Base-by-base conservation (phyloP, 805 yeast genomes). In the Barnettozyma sucrosica region DNA sequence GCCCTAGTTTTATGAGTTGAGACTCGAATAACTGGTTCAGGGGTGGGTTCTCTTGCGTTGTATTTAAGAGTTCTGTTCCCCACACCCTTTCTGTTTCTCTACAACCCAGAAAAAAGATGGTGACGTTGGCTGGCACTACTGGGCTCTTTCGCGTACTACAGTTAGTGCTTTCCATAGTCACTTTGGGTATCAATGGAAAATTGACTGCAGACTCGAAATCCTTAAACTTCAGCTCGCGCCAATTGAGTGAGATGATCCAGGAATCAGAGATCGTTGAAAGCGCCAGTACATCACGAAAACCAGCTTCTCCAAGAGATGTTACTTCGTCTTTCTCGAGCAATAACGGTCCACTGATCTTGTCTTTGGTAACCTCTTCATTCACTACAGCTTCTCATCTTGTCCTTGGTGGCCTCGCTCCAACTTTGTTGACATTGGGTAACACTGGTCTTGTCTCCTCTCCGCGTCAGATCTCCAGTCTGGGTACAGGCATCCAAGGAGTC, bases 401-500 rank as follows among this genome's bases (percentile, higher is more conserved):
- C 7, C 33, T 28, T 3, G 18, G 37, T 5, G 23, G 26, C 3
- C 11, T 46, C 4, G 30, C 33, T 7, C 49, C 49, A 6, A 28
- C 10, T 16, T 19, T 46, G 28, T 30, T 46, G 20, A 28, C 49
- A n/a, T 8, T 46, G 18, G 48, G 39, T 7, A 47, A 49, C 40
- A 6, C 34, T 16, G 53, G 54, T 47, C 32, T 51, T 5, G 37
- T 51, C 7, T 42, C 55, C 11, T 23, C 30, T 0, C 42, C 48
- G n/a, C 32, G 43, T 9, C 25, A 38, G 13, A 26, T 33, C 10
- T n/a, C n/a, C 1, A 38, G 32, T 36, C 43, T 25, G 28, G 41
- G 20, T 30, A 45, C 46, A 19, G 37, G 36, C 26, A 19, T 50
- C n/a, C 26, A 16, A 9, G 28, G 49, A 14, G 23, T 41, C 2